Evolutionary conservation across 139 green algal genomes (phyloP).

Genomic region (Spirogloea muscicola): DNA sequence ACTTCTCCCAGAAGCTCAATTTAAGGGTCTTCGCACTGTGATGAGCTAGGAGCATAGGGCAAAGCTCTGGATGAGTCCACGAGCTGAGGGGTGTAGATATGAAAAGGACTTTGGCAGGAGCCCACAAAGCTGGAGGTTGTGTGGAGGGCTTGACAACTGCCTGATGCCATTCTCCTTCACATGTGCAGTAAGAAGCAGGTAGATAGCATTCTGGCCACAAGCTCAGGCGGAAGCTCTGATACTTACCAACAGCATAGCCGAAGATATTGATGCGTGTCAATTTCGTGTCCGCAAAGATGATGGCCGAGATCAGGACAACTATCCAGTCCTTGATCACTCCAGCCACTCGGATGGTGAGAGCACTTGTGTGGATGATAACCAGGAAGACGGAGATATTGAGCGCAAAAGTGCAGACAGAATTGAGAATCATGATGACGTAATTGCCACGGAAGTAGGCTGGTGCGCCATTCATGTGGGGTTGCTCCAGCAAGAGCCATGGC

Average conservation of each 20-base stretch:
- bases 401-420: constrained; percentile 45
- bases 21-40: neutral
- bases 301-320: constrained; percentile 77
- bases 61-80: neutral
- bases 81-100: too few relatives aligned
- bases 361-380: constrained; percentile 78
- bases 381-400: constrained; percentile 91
- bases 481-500: constrained; percentile 30
- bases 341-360: constrained; percentile 88
- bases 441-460: neutral
- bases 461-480: constrained; percentile 7
- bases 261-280: constrained; percentile 78
- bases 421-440: constrained; percentile 16
- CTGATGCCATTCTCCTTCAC: neutral
- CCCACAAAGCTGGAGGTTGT: neutral
- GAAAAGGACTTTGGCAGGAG: neutral
- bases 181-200: too few relatives aligned
- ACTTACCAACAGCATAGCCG: constrained; percentile 61
- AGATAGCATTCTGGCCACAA: too few relatives aligned
- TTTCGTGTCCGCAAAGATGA: constrained; percentile 63
- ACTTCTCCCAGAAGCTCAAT: neutral
- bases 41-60: neutral
- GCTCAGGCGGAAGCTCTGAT: neutral
- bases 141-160: too few relatives aligned
- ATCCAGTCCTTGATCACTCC: constrained; percentile 64